A percentile compares a stretch with the other conserved stretches of the same genome.
These are phyloP conservation scores for Rhizopogon rudus DNA, from an alignment of 768 basidiomycete species.

Conservation along the genomic window DNA sequence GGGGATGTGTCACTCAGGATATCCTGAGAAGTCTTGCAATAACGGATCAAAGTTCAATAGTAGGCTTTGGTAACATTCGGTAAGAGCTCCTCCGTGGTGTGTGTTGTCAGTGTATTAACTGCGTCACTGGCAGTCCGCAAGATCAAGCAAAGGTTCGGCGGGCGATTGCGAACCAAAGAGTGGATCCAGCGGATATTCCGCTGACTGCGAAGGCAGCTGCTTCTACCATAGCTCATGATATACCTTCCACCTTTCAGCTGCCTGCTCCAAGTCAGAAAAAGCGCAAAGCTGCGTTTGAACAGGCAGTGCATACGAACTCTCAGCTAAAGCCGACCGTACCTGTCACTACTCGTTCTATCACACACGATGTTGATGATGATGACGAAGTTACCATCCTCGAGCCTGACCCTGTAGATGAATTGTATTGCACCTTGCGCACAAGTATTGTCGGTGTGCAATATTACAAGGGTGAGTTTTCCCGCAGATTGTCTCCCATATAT, in stretches of 20 bases:
- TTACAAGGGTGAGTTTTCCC: conserved; percentile 49
- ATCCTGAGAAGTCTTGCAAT: conserved; percentile 48
- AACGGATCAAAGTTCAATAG: conserved; percentile 35
- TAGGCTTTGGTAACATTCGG: conserved; percentile 51
- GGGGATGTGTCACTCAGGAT: conserved; percentile 67
- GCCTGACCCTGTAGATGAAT: conserved; percentile 56
- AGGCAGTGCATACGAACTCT: conserved; percentile 8
- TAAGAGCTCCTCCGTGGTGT: conserved; percentile 21
- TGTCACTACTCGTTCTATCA: background rate
- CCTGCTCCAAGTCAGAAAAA: conserved; percentile 33
- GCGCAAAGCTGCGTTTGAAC: conserved; percentile 34
- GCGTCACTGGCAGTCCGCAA: conserved; percentile 32
- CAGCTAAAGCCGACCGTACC: conserved; percentile 12
- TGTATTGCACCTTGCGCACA: conserved; percentile 54
- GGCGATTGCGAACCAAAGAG: conserved; percentile 48
- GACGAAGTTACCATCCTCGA: conserved; percentile 37
- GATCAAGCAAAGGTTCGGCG: conserved; percentile 61
- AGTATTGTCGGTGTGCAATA: conserved; percentile 84
- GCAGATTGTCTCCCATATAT: background rate
- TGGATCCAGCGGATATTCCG: conserved; percentile 59
- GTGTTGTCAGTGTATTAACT: background rate
- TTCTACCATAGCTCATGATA: conserved; percentile 3
- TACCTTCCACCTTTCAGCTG: background rate
- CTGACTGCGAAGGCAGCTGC: conserved; percentile 29
- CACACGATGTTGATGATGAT: conserved; percentile 31